Base-by-base conservation (phyloP, 1,139 yeast species). In the Geotrichum restrictum region DNA sequence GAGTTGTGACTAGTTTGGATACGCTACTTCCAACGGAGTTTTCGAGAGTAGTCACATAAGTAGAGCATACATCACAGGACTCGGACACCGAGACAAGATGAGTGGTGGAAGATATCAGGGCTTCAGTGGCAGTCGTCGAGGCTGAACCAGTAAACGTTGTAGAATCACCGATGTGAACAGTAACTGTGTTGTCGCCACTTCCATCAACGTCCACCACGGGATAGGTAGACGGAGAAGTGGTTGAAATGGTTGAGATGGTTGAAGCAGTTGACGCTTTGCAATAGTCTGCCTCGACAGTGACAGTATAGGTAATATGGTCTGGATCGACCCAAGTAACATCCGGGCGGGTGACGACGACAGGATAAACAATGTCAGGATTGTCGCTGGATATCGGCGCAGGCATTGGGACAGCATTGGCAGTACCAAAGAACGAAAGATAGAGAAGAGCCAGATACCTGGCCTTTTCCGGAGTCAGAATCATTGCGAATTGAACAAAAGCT, bases 161-260 rank as follows among this genome's bases (percentile, higher is more conserved):
- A 19, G 47, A 19, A 29, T 38, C 34, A 5, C 43, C 48, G 8
- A 48, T 31, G 8, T 31, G 13, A 42, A 51, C 48, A 19, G 54
- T 51, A 13, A 51, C 48, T 5, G 54, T 51, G 38, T 51, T 51
- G 8, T 51, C 54, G 37, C 48, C 40, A 29, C 54, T 51, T 21
- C 54, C 54, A 22, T 51, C 54, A 16, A 44, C 51, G 18, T 51
- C 54, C 18, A 48, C 51, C 34, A 51, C 51, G 10, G 51, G 54
- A 22, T 47, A 47, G 2, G 45, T 3, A 6, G 39, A 16, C 7
- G 21, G 21, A 13, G 18, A 31, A 18, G 27, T 16, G 11, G 48
- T 43, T 18, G 47, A 29, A 1, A 33, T 16, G 6, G 13, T n/a
- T 24, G 45, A 27, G 14, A 27, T 22, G 16, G 47, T 10, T 7